Conservation (phyloP, 371 early-diverging fungal species). For the Mucor velutinosus region DNA sequence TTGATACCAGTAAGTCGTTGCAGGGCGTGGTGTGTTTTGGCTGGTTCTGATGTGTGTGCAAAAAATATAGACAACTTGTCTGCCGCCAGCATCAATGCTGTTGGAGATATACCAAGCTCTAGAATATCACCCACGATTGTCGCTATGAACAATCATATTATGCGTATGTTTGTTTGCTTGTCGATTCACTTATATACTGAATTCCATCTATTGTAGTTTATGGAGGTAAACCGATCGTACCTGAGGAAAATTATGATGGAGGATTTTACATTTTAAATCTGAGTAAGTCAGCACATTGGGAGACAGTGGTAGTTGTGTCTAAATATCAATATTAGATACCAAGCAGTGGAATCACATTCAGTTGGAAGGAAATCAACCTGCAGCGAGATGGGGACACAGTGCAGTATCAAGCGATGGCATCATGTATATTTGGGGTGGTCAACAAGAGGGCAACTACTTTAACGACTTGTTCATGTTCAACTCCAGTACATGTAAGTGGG, state of each 20-base stretch:
- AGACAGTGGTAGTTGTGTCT: neutral
- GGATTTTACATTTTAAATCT: constrained; percentile 46
- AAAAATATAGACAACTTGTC: constrained; percentile 31
- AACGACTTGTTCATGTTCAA: constrained; percentile 75
- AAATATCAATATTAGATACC: constrained; percentile 20
- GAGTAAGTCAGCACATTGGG: constrained; percentile 31
- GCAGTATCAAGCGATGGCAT: constrained; percentile 63
- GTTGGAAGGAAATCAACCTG: constrained; percentile 61
- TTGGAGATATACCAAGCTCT: constrained; percentile 43
- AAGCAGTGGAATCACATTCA: constrained; percentile 58
- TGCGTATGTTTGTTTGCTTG: constrained; percentile 31
- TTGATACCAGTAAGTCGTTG: constrained; percentile 59
- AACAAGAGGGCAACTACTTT: constrained; percentile 65
- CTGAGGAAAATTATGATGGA: constrained; percentile 48
- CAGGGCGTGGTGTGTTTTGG: neutral
- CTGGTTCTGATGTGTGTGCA: neutral
- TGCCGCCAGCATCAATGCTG: constrained; percentile 31
- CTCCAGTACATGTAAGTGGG: constrained; percentile 52
- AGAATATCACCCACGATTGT: constrained; percentile 39
- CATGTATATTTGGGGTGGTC: constrained; percentile 78
- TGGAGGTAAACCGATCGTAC: constrained; percentile 45
- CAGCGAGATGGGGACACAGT: constrained; percentile 72
- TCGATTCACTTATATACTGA: neutral
- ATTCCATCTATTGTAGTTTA: constrained; percentile 28
- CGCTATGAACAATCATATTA: constrained; percentile 34